A percentile compares a stretch with the other conserved stretches of the same genome.
These are phyloP conservation scores for Sarocladium kiliense DNA, from an alignment of 2,329 filamentous ascomycete species.

Conservation along the genomic window DNA sequence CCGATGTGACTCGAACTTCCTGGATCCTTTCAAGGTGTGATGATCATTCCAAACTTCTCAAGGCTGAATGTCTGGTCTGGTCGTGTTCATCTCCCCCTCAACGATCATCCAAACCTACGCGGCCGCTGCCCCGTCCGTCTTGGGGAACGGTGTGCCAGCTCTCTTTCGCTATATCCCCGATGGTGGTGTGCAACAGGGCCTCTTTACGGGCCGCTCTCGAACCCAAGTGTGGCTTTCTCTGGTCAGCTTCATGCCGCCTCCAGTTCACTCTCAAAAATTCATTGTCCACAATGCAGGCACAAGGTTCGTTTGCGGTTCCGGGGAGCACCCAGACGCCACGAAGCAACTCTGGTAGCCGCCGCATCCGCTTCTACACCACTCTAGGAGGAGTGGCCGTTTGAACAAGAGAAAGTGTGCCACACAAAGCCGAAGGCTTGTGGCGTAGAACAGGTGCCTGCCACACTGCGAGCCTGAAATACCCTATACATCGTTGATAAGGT, in stretches of 20 bases:
- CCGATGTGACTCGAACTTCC: neutral
- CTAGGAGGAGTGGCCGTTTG: no score
- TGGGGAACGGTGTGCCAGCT: neutral
- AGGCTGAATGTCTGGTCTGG: neutral
- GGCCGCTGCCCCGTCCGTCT: neutral
- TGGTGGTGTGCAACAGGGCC: neutral
- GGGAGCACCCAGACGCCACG: neutral
- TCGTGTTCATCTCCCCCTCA: neutral
- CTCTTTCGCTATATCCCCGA: neutral
- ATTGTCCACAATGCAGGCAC: neutral
- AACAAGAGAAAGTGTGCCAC: no score
- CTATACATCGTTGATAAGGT: no score
- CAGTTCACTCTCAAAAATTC: neutral
- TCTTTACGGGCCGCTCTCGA: neutral
- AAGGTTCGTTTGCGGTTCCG: neutral
- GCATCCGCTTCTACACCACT: no score
- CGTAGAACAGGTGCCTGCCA: no score
- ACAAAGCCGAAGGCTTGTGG: no score
- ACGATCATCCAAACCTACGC: neutral
- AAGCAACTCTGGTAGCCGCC: neutral
- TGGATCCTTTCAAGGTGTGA: neutral
- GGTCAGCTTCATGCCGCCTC: neutral
- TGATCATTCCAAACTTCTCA: neutral
- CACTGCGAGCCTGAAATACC: no score
- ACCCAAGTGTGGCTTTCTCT: slow-evolving; percentile 3